These are phyloP conservation scores for Chenopodium suecicum DNA, from an alignment of 148 eudicot species.

Conservation along the genomic window DNA sequence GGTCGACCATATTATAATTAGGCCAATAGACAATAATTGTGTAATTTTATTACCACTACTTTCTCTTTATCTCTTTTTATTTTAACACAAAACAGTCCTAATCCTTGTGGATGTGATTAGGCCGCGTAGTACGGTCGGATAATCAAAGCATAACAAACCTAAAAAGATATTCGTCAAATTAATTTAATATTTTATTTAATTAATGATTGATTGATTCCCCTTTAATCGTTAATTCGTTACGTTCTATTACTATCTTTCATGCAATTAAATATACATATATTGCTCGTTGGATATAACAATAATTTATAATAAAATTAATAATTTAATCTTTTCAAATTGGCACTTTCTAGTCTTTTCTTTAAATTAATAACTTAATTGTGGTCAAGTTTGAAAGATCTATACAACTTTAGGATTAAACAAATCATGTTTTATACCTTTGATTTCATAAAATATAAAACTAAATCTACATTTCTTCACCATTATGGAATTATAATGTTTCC, in stretches of 20 bases:
- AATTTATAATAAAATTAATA: no score
- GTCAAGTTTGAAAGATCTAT: background rate
- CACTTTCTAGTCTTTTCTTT: background rate
- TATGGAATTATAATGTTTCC: constrained; percentile 17
- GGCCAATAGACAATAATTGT: no score
- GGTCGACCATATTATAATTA: background rate
- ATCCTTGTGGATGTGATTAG: constrained; percentile 10
- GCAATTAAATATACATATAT: background rate
- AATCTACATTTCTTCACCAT: background rate
- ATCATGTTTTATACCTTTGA: background rate
- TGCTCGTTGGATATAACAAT: background rate
- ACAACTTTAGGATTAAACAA: background rate
- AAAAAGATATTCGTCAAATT: background rate
- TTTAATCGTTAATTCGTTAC: constrained; percentile 10
- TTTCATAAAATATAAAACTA: background rate
- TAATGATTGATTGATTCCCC: constrained; percentile 2
- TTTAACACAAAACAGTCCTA: background rate
- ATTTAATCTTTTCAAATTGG: no score
- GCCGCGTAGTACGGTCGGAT: constrained; percentile 11
- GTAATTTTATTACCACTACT: no score
- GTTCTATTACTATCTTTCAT: background rate
- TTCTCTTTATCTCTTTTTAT: background rate
- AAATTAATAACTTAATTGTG: background rate
- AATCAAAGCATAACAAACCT: constrained; percentile 13
- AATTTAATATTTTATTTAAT: constrained; percentile 3